Evolutionary conservation across 148 eudicot genomes (phyloP).

Genomic region (Silene latifolia): DNA sequence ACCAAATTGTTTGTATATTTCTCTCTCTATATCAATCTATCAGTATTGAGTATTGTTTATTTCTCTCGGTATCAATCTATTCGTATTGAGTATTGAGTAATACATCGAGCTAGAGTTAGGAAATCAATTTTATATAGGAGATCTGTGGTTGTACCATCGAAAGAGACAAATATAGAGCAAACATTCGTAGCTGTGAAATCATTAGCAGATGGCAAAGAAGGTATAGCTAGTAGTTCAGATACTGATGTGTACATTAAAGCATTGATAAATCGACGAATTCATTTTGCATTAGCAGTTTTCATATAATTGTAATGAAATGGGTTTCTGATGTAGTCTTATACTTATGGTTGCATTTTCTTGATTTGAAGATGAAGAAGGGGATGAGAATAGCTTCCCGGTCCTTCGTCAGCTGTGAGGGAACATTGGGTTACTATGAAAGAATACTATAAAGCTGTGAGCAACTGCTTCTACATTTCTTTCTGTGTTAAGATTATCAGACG

Average conservation of each 20-base stretch:
- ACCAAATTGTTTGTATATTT: no score
- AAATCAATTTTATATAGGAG: slow-evolving; percentile 38
- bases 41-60: no score
- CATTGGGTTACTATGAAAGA: slow-evolving; percentile 64
- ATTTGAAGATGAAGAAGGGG: slow-evolving; percentile 41
- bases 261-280: no score
- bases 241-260: neutral
- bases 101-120: slow-evolving; percentile 11
- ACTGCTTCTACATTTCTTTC: neutral
- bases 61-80: no score
- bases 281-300: no score
- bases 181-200: slow-evolving; percentile 38
- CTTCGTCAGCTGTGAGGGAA: slow-evolving; percentile 56
- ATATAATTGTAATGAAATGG: no score
- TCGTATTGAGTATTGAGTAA: no score
- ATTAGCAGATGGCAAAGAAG: slow-evolving; percentile 29
- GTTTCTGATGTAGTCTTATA: no score
- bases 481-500: slow-evolving; percentile 1
- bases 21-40: no score
- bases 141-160: slow-evolving; percentile 39
- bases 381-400: slow-evolving; percentile 39
- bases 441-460: slow-evolving; percentile 72
- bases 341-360: no score
- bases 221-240: slow-evolving; percentile 21
- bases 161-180: slow-evolving; percentile 32